phyloP scores from a whole-genome alignment of 192 early-diverging fungal species.

The Podila epigama region DNA sequence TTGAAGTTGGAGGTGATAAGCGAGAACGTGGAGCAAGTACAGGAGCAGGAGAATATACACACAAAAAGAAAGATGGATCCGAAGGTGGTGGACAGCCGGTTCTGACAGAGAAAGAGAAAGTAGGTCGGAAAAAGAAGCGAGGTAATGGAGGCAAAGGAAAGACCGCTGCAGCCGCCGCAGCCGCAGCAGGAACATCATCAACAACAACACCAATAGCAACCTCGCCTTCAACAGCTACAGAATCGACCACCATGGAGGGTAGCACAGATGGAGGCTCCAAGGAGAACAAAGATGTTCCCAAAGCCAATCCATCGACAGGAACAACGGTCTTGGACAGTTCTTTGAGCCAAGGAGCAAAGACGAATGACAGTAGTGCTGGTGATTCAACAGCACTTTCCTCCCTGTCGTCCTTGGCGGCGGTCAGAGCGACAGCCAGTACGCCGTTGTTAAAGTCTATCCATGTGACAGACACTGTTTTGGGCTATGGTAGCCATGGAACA shows the following conservation, averaged over 20 bases:
- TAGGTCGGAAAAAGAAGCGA: conserved; percentile 42
- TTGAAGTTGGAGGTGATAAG: conserved; percentile 11
- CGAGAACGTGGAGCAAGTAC: not conserved
- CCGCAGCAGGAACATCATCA: conserved; percentile 1
- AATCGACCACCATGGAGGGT: too few relatives aligned
- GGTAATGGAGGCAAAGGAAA: conserved; percentile 41
- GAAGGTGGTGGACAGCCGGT: too few relatives aligned
- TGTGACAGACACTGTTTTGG: conserved; percentile 70
- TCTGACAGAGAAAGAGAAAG: conserved; percentile 5
- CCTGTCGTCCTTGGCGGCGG: not conserved
- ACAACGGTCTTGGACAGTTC: too few relatives aligned
- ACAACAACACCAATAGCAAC: not conserved
- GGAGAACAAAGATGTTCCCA: too few relatives aligned
- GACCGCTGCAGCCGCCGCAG: conserved; percentile 18
- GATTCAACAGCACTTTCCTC: not conserved
- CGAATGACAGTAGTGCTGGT: not conserved
- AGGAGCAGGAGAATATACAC: not conserved
- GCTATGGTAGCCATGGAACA: conserved; percentile 96
- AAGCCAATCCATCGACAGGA: too few relatives aligned
- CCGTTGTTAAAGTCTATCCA: conserved; percentile 60
- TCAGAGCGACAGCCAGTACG: conserved; percentile 19
- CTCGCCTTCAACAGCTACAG: too few relatives aligned
- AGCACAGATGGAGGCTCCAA: too few relatives aligned
- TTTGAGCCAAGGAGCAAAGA: not conserved
- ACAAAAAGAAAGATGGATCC: too few relatives aligned